Percentiles rank a stretch among this genome's conserved stretches.
phyloP scores from a whole-genome alignment of 75 land plant genomes.

The Chamaecyparis obtusa region DNA sequence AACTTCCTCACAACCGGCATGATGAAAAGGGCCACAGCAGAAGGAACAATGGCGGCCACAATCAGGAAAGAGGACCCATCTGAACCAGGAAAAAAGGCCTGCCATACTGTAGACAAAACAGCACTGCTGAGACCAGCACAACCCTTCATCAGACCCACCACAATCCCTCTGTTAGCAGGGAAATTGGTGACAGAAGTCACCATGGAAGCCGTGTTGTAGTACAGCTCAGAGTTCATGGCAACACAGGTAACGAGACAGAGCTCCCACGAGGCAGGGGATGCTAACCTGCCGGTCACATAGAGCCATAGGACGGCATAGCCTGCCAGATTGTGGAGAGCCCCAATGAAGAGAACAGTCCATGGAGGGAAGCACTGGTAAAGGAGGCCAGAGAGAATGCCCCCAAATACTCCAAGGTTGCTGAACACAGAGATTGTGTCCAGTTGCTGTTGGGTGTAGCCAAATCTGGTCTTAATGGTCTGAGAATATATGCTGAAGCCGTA shows the following conservation, averaged over 20 bases:
- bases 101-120: conserved; percentile 18
- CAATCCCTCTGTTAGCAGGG: conserved; percentile 32
- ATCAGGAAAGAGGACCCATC: conserved; percentile 6
- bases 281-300: background rate
- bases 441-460: conserved; percentile 18
- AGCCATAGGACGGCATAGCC: conserved; percentile 38
- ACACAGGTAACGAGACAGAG: conserved; percentile 19
- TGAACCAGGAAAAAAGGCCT: background rate
- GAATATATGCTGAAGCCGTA: conserved; percentile 41
- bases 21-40: background rate
- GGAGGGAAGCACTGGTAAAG: conserved; percentile 22
- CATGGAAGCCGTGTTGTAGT: conserved; percentile 30
- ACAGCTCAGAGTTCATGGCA: conserved; percentile 34
- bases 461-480: background rate
- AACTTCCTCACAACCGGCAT: background rate
- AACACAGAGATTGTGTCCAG: conserved; percentile 26
- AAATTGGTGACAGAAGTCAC: conserved; percentile 39
- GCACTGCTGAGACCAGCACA: conserved; percentile 28
- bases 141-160: conserved; percentile 38
- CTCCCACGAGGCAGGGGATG: conserved; percentile 25
- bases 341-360: conserved; percentile 16
- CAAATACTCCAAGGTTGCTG: conserved; percentile 29
- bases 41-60: background rate
- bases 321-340: conserved; percentile 13
- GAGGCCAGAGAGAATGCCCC: conserved; percentile 32